A percentile compares a stretch with the other conserved stretches of the same genome.
Conservation (phyloP, 257 asterid species). For the Solanum lycopersicoides region DNA sequence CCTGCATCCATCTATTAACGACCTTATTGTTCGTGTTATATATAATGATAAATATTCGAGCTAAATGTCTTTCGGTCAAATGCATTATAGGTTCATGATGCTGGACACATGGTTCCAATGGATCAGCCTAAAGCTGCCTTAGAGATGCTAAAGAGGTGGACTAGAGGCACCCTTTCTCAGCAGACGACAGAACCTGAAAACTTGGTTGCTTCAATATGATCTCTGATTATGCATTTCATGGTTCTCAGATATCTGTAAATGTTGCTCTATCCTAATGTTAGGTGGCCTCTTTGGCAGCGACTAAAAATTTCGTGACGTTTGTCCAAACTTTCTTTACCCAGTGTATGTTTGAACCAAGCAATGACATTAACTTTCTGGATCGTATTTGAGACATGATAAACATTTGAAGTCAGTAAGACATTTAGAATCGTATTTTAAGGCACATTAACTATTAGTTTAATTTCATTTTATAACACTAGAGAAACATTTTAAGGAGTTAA, state of each 20-base stretch:
- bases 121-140: slow-evolving; percentile 85
- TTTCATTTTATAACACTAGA: no score
- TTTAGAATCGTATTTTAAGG: neutral
- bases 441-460: no score
- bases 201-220: slow-evolving; percentile 64
- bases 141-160: slow-evolving; percentile 87
- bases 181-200: slow-evolving; percentile 14
- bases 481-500: no score
- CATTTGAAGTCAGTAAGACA: neutral
- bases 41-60: neutral
- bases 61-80: neutral
- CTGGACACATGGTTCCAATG: slow-evolving; percentile 99
- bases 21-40: neutral
- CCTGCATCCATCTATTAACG: neutral
- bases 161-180: slow-evolving; percentile 45
- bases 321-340: neutral
- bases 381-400: neutral
- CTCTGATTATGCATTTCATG: neutral
- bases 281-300: neutral
- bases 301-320: neutral
- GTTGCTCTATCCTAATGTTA: neutral
- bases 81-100: slow-evolving; percentile 63
- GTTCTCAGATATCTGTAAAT: neutral
- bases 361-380: neutral
- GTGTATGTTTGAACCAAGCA: neutral